Evolutionary conservation across 1,284 basidiomycete species (phyloP), one percentile per base, ranked within the genome.

Genomic region (Pascua sp.): DNA sequence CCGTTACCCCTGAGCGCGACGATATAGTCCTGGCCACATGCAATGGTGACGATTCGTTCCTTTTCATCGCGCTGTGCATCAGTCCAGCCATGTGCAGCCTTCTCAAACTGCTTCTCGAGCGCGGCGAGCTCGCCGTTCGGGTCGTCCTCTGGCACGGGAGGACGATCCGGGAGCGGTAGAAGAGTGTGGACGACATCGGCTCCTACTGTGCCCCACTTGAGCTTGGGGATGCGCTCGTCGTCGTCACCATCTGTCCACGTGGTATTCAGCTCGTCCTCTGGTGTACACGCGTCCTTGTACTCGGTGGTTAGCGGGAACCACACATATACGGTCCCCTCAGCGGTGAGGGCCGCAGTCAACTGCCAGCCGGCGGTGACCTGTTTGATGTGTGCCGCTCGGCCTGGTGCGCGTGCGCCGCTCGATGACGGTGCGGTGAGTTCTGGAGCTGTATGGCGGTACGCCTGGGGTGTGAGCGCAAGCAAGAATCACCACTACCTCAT

Each of bases 291-390:
- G 1, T 47, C 47, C 17, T 60, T 47, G 63, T 82, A 82, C 7
- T 49, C 57, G 0, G 61, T 57, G 0, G 65, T 56, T 49, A 73
- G 72, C 1, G 89, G 89, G 84, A 85, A 91, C 84, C 86, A 91
- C 8, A 88, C 83, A 62, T 86, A 82, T 39, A 90, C 84, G 40
- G 84, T 81, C 1, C 90, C 89, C 5, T 81, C 80, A 51, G 82
- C 79, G 2, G 86, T 87, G 59, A 94, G 83, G 39, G 85, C 80
- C 2, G 85, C 82, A 8, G 86, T 86, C 72, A 87, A 87, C 7
- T 68, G 63, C 91, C 90, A 92, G n/a, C 91, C 91, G 57, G 73
- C 67, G 0, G 86, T 87, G 37, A 90, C 80, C 71, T 91, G 90
- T 2, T 82, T 68, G 43, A 79, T 63, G 44, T 71, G 67, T 15